Conservation (phyloP, 768 basidiomycete species). For the Bullera alba region DNA sequence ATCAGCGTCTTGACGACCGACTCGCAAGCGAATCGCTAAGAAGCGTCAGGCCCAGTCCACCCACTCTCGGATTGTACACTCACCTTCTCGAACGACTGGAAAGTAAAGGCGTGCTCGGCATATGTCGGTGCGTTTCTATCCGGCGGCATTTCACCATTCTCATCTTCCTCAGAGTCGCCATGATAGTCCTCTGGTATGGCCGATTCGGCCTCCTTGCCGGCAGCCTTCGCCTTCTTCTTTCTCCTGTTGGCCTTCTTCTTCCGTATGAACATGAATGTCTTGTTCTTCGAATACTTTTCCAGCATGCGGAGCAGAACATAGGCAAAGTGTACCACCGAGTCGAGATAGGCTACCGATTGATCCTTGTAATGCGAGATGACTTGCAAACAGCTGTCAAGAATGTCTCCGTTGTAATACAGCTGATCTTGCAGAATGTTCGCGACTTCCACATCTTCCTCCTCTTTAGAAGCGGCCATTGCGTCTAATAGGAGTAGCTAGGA, state of each 20-base stretch:
- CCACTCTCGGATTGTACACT: constrained; percentile 24
- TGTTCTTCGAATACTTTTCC: constrained; percentile 73
- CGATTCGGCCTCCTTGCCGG: neutral
- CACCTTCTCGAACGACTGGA: constrained; percentile 85
- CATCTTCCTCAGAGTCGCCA: constrained; percentile 58
- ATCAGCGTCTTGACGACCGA: constrained; percentile 79
- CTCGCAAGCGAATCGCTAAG: constrained; percentile 79
- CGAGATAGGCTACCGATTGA: constrained; percentile 65
- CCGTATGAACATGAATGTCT: constrained; percentile 67
- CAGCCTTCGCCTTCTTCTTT: constrained; percentile 42
- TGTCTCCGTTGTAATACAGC: constrained; percentile 89
- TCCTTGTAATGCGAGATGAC: constrained; percentile 71
- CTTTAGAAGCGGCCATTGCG: constrained; percentile 58
- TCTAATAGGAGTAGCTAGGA: constrained; percentile 71
- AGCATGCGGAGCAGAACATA: constrained; percentile 82
- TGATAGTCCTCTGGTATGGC: constrained; percentile 43
- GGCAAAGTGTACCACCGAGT: constrained; percentile 73
- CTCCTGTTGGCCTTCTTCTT: constrained; percentile 55
- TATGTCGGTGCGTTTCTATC: constrained; percentile 56
- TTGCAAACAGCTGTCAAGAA: constrained; percentile 78
- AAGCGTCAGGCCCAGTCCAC: neutral
- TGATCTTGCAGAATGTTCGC: constrained; percentile 78
- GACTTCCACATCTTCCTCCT: constrained; percentile 60
- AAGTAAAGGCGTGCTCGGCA: constrained; percentile 81
- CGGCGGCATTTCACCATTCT: constrained; percentile 53